Base-by-base conservation (phyloP, 352 stramenopile genomes). In the Phytophthora crassamura region DNA sequence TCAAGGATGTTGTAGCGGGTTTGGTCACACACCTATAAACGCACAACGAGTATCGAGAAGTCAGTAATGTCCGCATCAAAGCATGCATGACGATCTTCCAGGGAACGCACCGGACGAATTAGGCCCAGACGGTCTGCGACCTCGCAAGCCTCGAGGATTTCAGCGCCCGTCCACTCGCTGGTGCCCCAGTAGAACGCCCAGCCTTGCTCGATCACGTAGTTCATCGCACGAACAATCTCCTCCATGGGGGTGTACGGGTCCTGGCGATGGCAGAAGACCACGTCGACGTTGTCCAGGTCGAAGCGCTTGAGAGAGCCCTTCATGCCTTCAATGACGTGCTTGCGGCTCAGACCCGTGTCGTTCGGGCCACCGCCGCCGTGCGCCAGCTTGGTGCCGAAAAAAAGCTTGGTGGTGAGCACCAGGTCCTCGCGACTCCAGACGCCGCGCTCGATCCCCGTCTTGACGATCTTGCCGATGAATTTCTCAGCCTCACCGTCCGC, bases 1-100 rank as follows among this genome's bases (percentile, higher is more conserved):
- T 91, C 67, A 40, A 92, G 75, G 49, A 92, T 88, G 59, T 91
- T 81, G 76, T 92, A 92, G 45, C 87, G 73, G 5, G 80, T 84
- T 67, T 92, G 82, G 43, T 92, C 82, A 12, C 77, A 75, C 42
- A 69, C 43, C 72, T 76, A 54, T 3, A 61, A 52, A 34, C 14
- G 12, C 10, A 59, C 10, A 48, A 34, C 18, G 41, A 48, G 16
- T 5, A 33, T 16, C 18, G 25, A 28, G 25, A 28, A 28, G 25
- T 28, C 25, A 28, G 25, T 28, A 28, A 28, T 28, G 3, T 28
- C 25, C 25, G 5, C 25, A 48, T 6, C 9, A 50, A 18, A 57
- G 28, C 14, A 8, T 35, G 25, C 25, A 6, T 28, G 25, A 28
- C 25, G 25, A 28, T 28, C 25, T 28, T 4, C 25, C 25, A 28